A percentile compares a stretch with the other conserved stretches of the same genome.
Conservation (phyloP, 768 basidiomycete genomes). For the Russula ochroleuca region DNA sequence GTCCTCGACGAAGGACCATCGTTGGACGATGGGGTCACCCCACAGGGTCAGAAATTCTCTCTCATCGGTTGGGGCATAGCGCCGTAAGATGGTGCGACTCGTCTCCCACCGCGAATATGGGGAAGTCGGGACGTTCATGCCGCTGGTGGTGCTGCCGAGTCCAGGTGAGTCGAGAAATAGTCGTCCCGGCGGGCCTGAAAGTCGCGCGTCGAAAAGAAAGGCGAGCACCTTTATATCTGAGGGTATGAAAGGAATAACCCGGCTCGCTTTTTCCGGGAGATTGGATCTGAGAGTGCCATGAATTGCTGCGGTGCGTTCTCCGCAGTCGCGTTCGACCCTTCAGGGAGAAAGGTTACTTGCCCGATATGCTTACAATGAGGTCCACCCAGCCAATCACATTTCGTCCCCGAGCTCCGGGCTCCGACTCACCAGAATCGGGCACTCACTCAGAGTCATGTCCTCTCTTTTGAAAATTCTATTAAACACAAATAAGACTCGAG, state of each 20-base stretch:
- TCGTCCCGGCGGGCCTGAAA: neutral
- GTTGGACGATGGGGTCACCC: conserved; percentile 21
- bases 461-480: neutral
- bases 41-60: conserved; percentile 14
- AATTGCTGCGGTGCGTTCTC: conserved; percentile 9
- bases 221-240: neutral
- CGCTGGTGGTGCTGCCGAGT: neutral
- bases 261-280: conserved; percentile 6
- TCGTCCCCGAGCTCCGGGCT: neutral
- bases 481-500: neutral
- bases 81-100: conserved; percentile 19
- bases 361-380: neutral
- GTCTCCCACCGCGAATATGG: conserved; percentile 17
- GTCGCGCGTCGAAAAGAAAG: too few relatives aligned
- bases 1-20: conserved; percentile 15
- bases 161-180: neutral
- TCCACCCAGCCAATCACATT: neutral
- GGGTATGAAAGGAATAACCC: neutral
- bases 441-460: neutral
- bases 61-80: conserved; percentile 14
- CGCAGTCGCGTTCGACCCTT: conserved; percentile 8
- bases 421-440: neutral
- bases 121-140: neutral
- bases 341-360: too few relatives aligned
- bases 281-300: conserved; percentile 16